Base-by-base conservation (phyloP, 345 rosid species). In the Schrenkiella parvula region DNA sequence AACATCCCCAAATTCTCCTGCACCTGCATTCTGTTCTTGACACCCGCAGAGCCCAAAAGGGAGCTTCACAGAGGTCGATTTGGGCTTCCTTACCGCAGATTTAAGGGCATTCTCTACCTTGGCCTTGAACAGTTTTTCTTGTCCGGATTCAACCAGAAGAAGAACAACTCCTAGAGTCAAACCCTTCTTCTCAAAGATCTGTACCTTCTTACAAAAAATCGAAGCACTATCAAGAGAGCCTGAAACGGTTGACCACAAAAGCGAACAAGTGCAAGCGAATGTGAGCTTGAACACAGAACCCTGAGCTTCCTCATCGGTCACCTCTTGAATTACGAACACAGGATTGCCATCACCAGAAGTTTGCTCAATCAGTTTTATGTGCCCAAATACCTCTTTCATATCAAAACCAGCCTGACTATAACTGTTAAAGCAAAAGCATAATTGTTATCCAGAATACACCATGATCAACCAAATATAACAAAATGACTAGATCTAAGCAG, bases 31-130 rank as follows among this genome's bases (percentile, higher is more conserved):
- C 80, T 84, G 96, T 72, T 95, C 99, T 75, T 95, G 97, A 78
- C 99, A 95, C 15, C 96, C 99, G 34, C 99, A 95, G 23, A 95
- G 87, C 4, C 97, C 90, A 59, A 95, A 95, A 4, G 99, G 89
- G 59, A 95, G 90, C 88, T 95, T 95, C 72, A 88, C 96, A 0
- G 89, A 44, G 35, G 82, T 70, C 3, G 79, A 78, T 65, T 87
- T 95, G 8, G 90, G 84, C 79, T 82, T 87, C 86, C 79, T 91
- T 35, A 85, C 80, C 14, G 96, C 89, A 70, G 83, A 81, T 69
- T 80, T 91, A 21, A 91, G 79, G 6, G 92, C 96, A 78, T 71
- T 86, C 58, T 91, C 99, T 9, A 91, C 62, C 74, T 86, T 85
- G 13, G 74, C 55, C 62, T 81, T 88, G 53, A 86, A 84, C 53